A percentile compares a stretch with the other conserved stretches of the same genome.
Conservation (phyloP, 1,284 basidiomycete species). For the Fomitopsis pinicola region DNA sequence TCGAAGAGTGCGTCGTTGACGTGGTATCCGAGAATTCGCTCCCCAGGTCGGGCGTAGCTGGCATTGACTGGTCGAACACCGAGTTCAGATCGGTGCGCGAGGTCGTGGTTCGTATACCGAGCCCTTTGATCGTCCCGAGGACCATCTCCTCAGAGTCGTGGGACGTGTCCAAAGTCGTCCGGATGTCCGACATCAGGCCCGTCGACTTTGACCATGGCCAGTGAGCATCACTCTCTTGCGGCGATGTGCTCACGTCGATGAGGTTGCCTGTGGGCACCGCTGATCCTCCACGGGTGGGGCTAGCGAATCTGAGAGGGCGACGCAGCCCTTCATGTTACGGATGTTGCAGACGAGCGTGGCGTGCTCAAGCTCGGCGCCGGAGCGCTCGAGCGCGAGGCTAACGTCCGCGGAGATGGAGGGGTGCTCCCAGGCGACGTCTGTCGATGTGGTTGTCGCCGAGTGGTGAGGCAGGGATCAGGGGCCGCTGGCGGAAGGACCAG, state of each 20-base stretch:
- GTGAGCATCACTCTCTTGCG: constrained; percentile 8
- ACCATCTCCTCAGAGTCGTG: neutral
- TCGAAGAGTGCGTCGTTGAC: constrained; percentile 40
- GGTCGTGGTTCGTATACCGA: constrained; percentile 12
- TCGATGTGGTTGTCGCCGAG: too few relatives aligned
- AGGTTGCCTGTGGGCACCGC: constrained; percentile 17
- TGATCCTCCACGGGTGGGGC: neutral
- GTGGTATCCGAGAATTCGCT: constrained; percentile 57
- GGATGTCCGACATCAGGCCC: constrained; percentile 19
- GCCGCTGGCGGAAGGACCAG: neutral
- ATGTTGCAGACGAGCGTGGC: constrained; percentile 1
- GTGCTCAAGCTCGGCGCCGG: neutral
- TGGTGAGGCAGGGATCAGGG: neutral
- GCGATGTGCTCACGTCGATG: constrained; percentile 21
- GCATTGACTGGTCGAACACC: constrained; percentile 28
- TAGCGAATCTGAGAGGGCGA: neutral
- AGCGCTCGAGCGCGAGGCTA: neutral
- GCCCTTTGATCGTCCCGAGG: neutral
- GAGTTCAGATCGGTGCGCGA: constrained; percentile 18
- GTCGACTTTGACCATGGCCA: constrained; percentile 9
- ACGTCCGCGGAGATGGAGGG: constrained; percentile 1
- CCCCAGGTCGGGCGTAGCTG: constrained; percentile 56
- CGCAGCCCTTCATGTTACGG: neutral
- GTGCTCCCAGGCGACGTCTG: neutral
- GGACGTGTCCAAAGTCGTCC: neutral